Conservation (phyloP, 2,329 filamentous ascomycete genomes). For the Aspergillus oerlinghausenensis region DNA sequence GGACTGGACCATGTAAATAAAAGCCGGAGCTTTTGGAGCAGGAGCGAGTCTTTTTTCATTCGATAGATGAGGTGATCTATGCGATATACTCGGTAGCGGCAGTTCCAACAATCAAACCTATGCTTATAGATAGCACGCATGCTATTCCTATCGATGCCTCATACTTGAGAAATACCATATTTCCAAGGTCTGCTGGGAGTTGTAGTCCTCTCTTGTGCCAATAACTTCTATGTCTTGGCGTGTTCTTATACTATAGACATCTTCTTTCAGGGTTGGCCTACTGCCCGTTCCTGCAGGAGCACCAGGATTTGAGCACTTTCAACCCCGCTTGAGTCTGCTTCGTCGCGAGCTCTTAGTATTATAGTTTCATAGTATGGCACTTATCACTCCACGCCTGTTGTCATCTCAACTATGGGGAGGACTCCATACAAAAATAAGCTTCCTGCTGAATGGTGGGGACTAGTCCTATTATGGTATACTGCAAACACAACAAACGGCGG, state of each 20-base stretch:
- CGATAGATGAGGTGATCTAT: constrained; percentile 37
- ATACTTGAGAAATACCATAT: neutral
- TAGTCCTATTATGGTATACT: constrained; percentile 7
- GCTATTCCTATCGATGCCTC: neutral
- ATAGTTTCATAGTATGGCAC: neutral
- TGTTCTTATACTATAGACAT: neutral
- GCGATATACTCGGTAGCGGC: neutral
- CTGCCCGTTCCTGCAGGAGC: neutral
- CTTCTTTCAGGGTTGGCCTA: neutral
- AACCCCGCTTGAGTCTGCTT: neutral
- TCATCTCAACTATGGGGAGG: neutral
- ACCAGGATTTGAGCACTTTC: neutral
- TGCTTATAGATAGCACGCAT: constrained; percentile 5
- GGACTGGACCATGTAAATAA: constrained; percentile 62
- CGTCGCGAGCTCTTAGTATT: neutral
- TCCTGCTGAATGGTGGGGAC: neutral
- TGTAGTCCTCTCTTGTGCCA: neutral
- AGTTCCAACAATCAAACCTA: constrained; percentile 3
- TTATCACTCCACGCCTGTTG: neutral
- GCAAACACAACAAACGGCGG: constrained; percentile 33
- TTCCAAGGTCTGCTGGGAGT: neutral
- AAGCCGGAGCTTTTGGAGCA: constrained; percentile 54
- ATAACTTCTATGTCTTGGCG: neutral
- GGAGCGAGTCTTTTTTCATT: constrained; percentile 62
- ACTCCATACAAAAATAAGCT: neutral